Conservation (phyloP, 2,329 filamentous ascomycete species). For the Myotisia sp. region DNA sequence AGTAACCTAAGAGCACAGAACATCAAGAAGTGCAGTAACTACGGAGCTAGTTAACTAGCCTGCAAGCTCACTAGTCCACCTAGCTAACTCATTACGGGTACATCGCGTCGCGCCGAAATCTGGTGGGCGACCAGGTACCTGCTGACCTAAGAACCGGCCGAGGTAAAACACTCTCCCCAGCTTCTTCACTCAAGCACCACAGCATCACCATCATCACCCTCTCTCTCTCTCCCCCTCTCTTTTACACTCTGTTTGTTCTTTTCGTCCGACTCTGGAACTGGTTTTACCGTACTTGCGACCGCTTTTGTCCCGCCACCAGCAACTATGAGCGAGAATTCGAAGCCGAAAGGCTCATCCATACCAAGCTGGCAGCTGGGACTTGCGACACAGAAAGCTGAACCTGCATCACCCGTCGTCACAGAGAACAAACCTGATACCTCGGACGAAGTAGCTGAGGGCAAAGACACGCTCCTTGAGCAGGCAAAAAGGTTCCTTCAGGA, state of each 20-base stretch:
- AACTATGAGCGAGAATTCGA: too few species aligned
- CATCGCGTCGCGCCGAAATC: not conserved
- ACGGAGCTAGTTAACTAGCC: too few species aligned
- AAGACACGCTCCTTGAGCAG: constrained; percentile 42
- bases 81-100: too few species aligned
- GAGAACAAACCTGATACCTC: constrained; percentile 5
- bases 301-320: too few species aligned
- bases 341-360: constrained; percentile 21
- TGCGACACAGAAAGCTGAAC: constrained; percentile 7
- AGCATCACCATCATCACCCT: not conserved
- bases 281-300: too few species aligned
- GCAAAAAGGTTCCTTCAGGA: constrained; percentile 65
- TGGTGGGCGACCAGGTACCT: not conserved
- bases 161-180: constrained; percentile 2
- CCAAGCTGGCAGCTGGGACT: constrained; percentile 26
- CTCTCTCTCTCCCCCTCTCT: not conserved
- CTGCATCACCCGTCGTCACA: constrained; percentile 7
- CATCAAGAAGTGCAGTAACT: too few species aligned
- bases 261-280: too few species aligned
- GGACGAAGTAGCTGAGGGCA: constrained; percentile 11
- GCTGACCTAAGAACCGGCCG: not conserved
- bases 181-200: not conserved
- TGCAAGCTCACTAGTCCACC: too few species aligned
- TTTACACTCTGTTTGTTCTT: too few species aligned
- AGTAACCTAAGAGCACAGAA: too few species aligned